Percentiles rank a stretch among this genome's conserved stretches.
phyloP scores from a whole-genome alignment of 495 filamentous ascomycete genomes.

The Aspergillus leporis region DNA sequence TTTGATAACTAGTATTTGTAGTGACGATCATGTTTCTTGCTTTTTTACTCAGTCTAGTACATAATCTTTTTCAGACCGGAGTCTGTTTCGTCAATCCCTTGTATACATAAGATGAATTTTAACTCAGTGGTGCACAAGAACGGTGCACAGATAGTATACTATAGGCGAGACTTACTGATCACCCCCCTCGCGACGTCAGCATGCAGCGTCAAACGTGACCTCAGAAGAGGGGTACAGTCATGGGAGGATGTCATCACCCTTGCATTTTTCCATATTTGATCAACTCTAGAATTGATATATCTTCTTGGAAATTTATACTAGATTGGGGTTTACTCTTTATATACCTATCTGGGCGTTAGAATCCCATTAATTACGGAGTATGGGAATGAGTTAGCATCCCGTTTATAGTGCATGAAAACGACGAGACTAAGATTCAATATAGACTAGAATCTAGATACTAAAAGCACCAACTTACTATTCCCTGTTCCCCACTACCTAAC shows the following conservation, averaged over 20 bases:
- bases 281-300: background rate
- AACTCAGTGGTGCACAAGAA: background rate
- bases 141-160: background rate
- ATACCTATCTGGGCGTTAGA: no score
- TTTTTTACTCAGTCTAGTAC: background rate
- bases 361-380: no score
- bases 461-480: no score
- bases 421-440: background rate
- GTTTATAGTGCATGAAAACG: background rate
- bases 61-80: background rate
- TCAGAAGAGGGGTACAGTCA: background rate
- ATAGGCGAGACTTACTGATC: background rate
- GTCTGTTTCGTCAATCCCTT: background rate
- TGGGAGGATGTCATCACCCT: background rate
- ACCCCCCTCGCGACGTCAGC: background rate
- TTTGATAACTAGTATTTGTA: background rate
- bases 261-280: background rate
- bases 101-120: background rate
- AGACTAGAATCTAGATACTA: background rate
- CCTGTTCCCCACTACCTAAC: no score
- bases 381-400: background rate
- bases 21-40: background rate
- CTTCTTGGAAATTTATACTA: background rate
- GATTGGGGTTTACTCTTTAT: no score
- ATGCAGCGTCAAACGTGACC: background rate